Percentiles rank a stretch among this genome's conserved stretches.
phyloP scores from a whole-genome alignment of 768 basidiomycete species.

The Dioszegia hungarica region DNA sequence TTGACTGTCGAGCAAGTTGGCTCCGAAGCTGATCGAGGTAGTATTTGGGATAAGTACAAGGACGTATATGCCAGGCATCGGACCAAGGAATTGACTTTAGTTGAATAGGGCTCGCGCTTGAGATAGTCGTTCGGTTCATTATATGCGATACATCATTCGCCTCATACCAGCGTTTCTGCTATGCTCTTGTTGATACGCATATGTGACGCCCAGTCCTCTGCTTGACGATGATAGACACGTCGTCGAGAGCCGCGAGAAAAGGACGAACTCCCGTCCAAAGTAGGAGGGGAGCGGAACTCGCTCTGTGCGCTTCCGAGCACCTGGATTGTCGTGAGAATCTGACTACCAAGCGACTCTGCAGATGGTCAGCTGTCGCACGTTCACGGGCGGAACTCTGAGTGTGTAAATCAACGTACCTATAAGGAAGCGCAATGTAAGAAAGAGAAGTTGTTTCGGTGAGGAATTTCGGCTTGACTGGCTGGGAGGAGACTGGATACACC shows the following conservation, averaged over 20 bases:
- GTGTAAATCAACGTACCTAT: conserved; percentile 18
- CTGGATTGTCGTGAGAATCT: conserved; percentile 21
- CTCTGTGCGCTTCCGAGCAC: conserved; percentile 34
- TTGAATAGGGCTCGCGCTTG: conserved; percentile 45
- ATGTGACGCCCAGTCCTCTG: conserved; percentile 8
- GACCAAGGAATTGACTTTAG: conserved; percentile 51
- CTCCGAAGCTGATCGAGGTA: conserved; percentile 43
- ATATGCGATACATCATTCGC: too few species aligned
- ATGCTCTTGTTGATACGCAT: background rate
- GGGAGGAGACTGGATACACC: background rate
- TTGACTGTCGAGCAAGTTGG: background rate
- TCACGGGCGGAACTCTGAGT: background rate
- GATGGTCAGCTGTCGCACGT: conserved; percentile 1
- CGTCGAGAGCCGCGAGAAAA: conserved; percentile 1
- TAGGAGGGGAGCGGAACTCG: conserved; percentile 18
- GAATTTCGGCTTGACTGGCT: background rate
- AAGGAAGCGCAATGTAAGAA: conserved; percentile 20
- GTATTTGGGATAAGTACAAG: conserved; percentile 96
- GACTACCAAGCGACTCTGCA: conserved; percentile 34
- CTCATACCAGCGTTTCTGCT: background rate
- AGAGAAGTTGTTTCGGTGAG: background rate
- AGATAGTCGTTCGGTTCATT: too few species aligned
- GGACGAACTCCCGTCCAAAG: conserved; percentile 24
- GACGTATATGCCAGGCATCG: conserved; percentile 83
- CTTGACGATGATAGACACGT: background rate